A percentile compares a stretch with the other conserved stretches of the same genome.
Evolutionary conservation across 2,329 filamentous ascomycete genomes (phyloP).

Genomic region (Fusarium illudens): DNA sequence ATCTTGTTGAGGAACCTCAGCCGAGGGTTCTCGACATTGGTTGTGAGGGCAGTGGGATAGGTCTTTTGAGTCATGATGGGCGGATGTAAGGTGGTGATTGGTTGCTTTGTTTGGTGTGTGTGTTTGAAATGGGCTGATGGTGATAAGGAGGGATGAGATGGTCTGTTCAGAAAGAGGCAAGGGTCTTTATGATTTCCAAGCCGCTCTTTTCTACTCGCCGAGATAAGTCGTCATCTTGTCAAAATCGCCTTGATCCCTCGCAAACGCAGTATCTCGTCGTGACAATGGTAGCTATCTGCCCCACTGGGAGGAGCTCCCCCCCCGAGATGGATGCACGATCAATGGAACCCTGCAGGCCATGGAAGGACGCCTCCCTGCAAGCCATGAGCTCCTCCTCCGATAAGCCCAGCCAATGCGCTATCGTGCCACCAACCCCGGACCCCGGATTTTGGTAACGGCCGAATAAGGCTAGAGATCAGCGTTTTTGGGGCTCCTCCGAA

Average conservation of each 20-base stretch:
- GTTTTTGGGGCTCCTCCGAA: constrained; percentile 4
- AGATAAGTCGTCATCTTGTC: background rate
- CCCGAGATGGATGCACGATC: background rate
- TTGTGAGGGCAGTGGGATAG: constrained; percentile 29
- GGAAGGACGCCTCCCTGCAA: background rate
- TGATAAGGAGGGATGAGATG: background rate
- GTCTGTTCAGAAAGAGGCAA: background rate
- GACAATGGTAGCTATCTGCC: background rate
- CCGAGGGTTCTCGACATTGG: constrained; percentile 50
- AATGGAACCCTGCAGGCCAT: background rate
- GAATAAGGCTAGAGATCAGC: background rate
- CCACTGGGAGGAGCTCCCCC: constrained; percentile 22
- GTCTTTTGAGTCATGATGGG: constrained; percentile 19
- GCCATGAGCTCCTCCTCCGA: constrained; percentile 14
- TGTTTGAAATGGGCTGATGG: background rate
- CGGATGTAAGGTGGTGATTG: background rate
- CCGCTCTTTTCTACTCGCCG: background rate
- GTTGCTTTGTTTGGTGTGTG: background rate
- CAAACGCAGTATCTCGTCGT: background rate
- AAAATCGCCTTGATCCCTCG: background rate
- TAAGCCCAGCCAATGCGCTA: constrained; percentile 2
- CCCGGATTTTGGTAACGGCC: constrained; percentile 5
- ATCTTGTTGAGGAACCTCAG: constrained; percentile 55
- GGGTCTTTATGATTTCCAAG: background rate
- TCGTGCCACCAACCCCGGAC: constrained; percentile 2